Percentiles rank a stretch among this genome's conserved stretches.
phyloP scores from a whole-genome alignment of 345 rosid genomes.

The Eucalyptus sp. region DNA sequence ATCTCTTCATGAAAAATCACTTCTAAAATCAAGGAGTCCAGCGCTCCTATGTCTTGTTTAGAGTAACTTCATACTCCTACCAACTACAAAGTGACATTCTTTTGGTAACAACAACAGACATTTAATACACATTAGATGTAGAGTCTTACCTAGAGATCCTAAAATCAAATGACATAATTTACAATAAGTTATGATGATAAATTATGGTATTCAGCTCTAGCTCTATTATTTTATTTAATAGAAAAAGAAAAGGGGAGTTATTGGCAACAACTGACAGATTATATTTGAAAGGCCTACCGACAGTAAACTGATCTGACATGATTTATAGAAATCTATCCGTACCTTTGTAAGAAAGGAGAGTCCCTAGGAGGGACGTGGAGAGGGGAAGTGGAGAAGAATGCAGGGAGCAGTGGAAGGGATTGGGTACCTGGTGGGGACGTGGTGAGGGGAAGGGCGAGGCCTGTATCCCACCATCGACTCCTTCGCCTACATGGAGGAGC shows the following conservation, averaged over 20 bases:
- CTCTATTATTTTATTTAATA: no score
- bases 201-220: no score
- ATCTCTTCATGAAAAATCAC: neutral
- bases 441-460: conserved; percentile 79
- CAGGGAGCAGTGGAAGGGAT: conserved; percentile 56
- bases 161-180: no score
- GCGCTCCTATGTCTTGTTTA: conserved; percentile 6
- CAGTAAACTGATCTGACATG: no score
- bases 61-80: conserved; percentile 8
- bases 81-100: neutral
- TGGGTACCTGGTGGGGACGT: conserved; percentile 49
- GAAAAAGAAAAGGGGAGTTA: no score
- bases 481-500: conserved; percentile 61
- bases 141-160: neutral
- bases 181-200: no score
- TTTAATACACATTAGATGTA: neutral
- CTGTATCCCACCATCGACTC: conserved; percentile 42
- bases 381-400: neutral
- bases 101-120: neutral
- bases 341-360: no score
- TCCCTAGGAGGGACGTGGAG: no score
- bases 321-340: no score
- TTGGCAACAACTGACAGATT: neutral
- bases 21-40: conserved; percentile 3
- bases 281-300: no score